Evolutionary conservation across 1,284 basidiomycete genomes (phyloP).

Genomic region (Sporisorium scitamineum): DNA sequence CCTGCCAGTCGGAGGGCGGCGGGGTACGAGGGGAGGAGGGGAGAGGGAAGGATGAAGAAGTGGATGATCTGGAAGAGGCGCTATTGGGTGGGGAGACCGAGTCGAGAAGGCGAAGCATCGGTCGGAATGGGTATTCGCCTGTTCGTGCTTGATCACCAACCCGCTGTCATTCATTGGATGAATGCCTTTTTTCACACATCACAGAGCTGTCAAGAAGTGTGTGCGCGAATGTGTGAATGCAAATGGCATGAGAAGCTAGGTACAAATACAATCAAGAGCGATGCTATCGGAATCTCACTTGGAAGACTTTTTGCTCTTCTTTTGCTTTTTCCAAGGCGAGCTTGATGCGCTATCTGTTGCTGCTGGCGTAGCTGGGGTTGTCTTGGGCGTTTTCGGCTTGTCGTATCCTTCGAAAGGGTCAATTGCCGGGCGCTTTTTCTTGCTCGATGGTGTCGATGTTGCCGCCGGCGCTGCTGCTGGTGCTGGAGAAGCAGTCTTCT

Average conservation of each 20-base stretch:
- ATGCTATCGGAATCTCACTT: constrained; percentile 9
- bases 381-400: constrained; percentile 38
- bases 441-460: constrained; percentile 11
- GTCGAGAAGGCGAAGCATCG: constrained; percentile 22
- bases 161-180: background rate
- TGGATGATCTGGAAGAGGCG: constrained; percentile 36
- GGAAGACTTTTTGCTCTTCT: constrained; percentile 31
- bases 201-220: background rate
- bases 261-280: constrained; percentile 31
- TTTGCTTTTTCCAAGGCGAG: constrained; percentile 34
- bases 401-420: constrained; percentile 55
- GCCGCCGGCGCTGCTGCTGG: background rate
- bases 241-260: constrained; percentile 6
- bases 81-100: constrained; percentile 23
- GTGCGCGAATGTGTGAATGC: constrained; percentile 6
- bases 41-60: constrained; percentile 4
- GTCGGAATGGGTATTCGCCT: constrained; percentile 34
- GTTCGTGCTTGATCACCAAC: constrained; percentile 12
- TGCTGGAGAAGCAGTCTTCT: background rate
- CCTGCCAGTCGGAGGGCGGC: constrained; percentile 3
- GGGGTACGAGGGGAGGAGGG: constrained; percentile 11
- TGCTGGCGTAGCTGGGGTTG: constrained; percentile 8
- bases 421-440: constrained; percentile 46
- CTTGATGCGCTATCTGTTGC: constrained; percentile 19
- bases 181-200: background rate